A percentile compares a stretch with the other conserved stretches of the same genome.
Conservation (phyloP, 345 rosid species). For the Eucalyptus marginata region DNA sequence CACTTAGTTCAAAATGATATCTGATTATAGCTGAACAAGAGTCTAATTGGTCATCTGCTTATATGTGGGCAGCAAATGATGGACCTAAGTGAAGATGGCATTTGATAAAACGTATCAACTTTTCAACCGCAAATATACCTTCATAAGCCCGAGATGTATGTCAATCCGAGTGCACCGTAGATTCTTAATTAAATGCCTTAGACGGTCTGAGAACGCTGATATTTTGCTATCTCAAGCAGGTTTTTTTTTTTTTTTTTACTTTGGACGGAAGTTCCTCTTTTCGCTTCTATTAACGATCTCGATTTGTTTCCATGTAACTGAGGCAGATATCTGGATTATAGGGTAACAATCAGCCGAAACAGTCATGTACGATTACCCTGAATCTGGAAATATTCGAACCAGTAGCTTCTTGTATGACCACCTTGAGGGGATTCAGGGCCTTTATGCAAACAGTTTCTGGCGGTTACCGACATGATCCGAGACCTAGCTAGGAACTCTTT, state of each 20-base stretch:
- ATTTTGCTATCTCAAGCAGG: not conserved
- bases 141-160: not conserved
- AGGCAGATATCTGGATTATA: not conserved
- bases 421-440: not conserved
- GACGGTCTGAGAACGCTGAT: not conserved
- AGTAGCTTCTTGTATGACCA: not conserved
- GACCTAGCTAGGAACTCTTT: not conserved
- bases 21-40: not conserved
- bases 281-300: not conserved
- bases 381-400: not conserved
- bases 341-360: not conserved
- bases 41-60: not conserved
- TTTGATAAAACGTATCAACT: not conserved
- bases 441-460: not conserved
- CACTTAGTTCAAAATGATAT: not conserved
- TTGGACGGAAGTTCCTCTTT: not conserved
- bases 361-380: not conserved
- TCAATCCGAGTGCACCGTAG: not conserved
- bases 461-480: not conserved
- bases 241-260: not conserved
- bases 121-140: not conserved
- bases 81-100: not conserved
- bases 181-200: not conserved
- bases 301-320: not conserved
- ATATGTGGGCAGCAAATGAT: not conserved